Evolutionary conservation across 768 basidiomycete genomes (phyloP).

Genomic region (Cyathus striatus): DNA sequence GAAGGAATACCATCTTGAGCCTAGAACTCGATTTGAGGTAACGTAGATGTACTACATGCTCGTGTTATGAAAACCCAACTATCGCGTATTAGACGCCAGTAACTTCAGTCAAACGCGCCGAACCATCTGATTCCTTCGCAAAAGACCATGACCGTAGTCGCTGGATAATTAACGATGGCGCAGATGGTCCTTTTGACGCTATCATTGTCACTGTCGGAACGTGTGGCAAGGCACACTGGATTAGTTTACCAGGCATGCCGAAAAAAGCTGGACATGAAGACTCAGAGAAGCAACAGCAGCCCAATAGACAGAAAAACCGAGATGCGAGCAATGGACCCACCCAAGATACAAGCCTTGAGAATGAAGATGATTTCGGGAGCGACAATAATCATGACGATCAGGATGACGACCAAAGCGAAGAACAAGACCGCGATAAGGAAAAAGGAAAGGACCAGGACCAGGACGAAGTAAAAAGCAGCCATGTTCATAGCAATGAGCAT

Average conservation of each 20-base stretch:
- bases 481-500: background rate
- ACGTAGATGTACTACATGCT: constrained; percentile 1
- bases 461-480: background rate
- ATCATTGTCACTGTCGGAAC: constrained; percentile 45
- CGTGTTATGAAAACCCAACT: background rate
- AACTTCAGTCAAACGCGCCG: constrained; percentile 25
- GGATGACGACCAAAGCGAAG: constrained; percentile 1
- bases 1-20: constrained; percentile 44
- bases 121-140: constrained; percentile 8
- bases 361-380: background rate
- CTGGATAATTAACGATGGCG: constrained; percentile 45
- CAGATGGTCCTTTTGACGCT: constrained; percentile 44
- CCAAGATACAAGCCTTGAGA: constrained; percentile 2
- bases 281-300: constrained; percentile 2
- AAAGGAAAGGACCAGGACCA: constrained; percentile 11
- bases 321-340: constrained; percentile 1
- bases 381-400: background rate
- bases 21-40: constrained; percentile 39
- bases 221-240: constrained; percentile 41
- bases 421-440: background rate
- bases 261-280: constrained; percentile 11
- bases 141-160: constrained; percentile 16
- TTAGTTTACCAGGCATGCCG: constrained; percentile 40
- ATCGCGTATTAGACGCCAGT: constrained; percentile 21
- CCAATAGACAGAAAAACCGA: background rate